Base-by-base conservation (phyloP, 495 filamentous ascomycete genomes). In the Evansstolkia leycettana region DNA sequence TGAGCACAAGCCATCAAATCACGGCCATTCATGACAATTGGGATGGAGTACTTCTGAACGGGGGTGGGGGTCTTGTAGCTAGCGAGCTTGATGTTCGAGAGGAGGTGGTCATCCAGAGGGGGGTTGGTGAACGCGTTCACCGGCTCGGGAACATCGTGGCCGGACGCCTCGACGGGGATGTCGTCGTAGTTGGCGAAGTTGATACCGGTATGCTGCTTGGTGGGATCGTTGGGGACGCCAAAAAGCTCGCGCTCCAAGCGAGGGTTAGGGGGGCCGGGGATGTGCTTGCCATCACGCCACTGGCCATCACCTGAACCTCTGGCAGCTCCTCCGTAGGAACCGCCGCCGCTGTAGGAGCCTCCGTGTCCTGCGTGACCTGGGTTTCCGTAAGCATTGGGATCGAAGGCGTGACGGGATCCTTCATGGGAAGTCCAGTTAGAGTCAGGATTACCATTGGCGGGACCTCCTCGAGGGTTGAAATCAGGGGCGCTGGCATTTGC, bases 101-200 rank as follows among this genome's bases (percentile, higher is more conserved):
- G 58, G 5, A 98, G 69, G 46, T 96, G 90, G 47, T 86, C 77
- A 54, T 98, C 90, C 34, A 98, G 67, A 40, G 90, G 90, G 33
- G 90, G 90, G 70, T 89, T 88, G 53, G 75, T 85, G 73, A 98
- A 98, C 30, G 71, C 67, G 46, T 77, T 77, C 39, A 92, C 81
- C 27, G 92, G 84, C 47, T 96, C 92, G 28, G 90, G 92, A 30
- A 94, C 85, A 55, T 92, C 78, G 30, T 85, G 81, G 29, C 90
- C 90, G 39, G 90, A 94, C 28, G 92, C 89, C 55, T 94, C 90
- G 38, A 98, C 92, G 23, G 90, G 90, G 48, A 98, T 98, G 54
- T 98, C 90, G 51, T 98, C 90, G 62, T 98, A 98, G 67, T 98
- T 98, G 65, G 94, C 77, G 53, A 98, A 98, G 70, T 98, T 98